phyloP scores from a whole-genome alignment of 331 rosid species.

The Quercus tomentella region DNA sequence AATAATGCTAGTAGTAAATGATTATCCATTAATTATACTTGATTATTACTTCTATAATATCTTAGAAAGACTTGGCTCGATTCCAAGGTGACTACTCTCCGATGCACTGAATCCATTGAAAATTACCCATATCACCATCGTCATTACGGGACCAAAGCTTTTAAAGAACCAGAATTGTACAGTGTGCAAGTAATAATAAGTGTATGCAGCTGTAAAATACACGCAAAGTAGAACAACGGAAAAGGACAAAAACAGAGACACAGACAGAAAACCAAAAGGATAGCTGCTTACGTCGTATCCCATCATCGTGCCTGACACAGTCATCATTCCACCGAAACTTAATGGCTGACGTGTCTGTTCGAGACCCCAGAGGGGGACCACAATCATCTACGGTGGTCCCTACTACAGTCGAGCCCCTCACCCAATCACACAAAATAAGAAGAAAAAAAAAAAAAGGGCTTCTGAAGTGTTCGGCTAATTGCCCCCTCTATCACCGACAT shows the following conservation, averaged over 20 bases:
- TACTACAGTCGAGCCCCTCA: background rate
- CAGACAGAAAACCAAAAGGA: background rate
- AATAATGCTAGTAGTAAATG: too few relatives aligned
- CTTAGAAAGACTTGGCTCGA: too few relatives aligned
- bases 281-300: background rate
- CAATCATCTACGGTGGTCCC: background rate
- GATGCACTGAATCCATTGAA: too few relatives aligned
- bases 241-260: background rate
- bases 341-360: slow-evolving; percentile 16
- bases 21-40: too few relatives aligned
- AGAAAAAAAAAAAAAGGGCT: background rate
- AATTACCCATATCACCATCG: too few relatives aligned
- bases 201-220: background rate
- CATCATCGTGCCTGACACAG: slow-evolving; percentile 30
- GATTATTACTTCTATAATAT: too few relatives aligned
- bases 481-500: slow-evolving; percentile 22
- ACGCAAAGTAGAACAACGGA: background rate
- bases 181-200: too few relatives aligned
- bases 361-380: background rate
- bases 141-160: too few relatives aligned
- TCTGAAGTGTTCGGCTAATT: slow-evolving; percentile 22
- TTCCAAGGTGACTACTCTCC: too few relatives aligned
- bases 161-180: too few relatives aligned
- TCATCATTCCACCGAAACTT: slow-evolving; percentile 23
- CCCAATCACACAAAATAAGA: slow-evolving; percentile 1